Conservation (phyloP, 805 yeast genomes). For the Candida ortonii region DNA sequence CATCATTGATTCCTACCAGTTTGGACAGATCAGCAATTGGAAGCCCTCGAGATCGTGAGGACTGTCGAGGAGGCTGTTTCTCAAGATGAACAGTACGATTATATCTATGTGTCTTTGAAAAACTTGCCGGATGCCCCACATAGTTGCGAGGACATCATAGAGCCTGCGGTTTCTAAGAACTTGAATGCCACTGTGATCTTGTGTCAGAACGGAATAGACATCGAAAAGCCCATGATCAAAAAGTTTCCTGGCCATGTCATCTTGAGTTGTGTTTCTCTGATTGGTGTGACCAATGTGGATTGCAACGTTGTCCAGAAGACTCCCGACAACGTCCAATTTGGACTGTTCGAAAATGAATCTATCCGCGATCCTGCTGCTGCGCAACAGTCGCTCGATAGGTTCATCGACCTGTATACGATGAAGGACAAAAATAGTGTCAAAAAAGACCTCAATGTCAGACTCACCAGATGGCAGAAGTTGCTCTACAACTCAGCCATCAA, state of each 20-base stretch:
- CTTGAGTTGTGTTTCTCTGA: slow-evolving; percentile 38
- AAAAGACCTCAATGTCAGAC: slow-evolving; percentile 32
- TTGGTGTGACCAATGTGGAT: slow-evolving; percentile 29
- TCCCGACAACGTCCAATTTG: slow-evolving; percentile 32
- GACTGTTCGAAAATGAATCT: slow-evolving; percentile 33
- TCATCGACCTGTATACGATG: slow-evolving; percentile 30
- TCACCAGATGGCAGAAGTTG: slow-evolving; percentile 42
- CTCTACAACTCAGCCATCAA: slow-evolving; percentile 44
- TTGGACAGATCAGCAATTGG: slow-evolving; percentile 55
- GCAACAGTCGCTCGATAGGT: slow-evolving; percentile 23
- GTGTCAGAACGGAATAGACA: slow-evolving; percentile 40
- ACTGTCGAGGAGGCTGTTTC: slow-evolving; percentile 44
- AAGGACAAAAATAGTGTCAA: slow-evolving; percentile 22
- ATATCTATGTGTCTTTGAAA: slow-evolving; percentile 55
- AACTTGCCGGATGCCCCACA: slow-evolving; percentile 53
- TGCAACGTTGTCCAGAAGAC: slow-evolving; percentile 30
- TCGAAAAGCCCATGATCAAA: slow-evolving; percentile 35
- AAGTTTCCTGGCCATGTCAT: slow-evolving; percentile 33
- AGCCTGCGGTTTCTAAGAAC: slow-evolving; percentile 32
- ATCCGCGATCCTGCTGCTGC: slow-evolving; percentile 20
- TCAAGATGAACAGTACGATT: slow-evolving; percentile 44
- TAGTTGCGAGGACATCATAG: slow-evolving; percentile 42
- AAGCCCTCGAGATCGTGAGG: slow-evolving; percentile 46
- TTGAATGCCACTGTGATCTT: slow-evolving; percentile 32
- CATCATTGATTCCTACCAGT: slow-evolving; percentile 55